Base-by-base conservation (phyloP, 2,329 filamentous ascomycete species). In the Grosmannia huntii region DNA sequence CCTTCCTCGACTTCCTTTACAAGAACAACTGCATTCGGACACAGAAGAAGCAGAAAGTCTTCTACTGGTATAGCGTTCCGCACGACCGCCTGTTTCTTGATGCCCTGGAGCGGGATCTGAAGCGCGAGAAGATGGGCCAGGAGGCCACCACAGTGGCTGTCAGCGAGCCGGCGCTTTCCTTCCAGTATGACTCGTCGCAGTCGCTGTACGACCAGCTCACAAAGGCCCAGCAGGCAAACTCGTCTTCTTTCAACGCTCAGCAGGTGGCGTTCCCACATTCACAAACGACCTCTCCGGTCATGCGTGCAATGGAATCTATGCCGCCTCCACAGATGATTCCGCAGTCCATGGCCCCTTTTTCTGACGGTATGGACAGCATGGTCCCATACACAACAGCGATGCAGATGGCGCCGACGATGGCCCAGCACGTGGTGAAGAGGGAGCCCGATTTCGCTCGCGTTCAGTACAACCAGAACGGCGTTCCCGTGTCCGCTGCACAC, bases 11-110 rank as follows among this genome's bases (percentile, higher is more conserved):
- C 74, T 99, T 97, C 72, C 80, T 99, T 51, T 99, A 99, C 84
- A 99, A 99, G 82, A 99, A 99, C 82, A 99, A 99, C 79, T 99
- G 94, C 81, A 99, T 99, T 66, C 86, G 94, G 66, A 99, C 94
- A 44, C 94, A 99, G 74, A 99, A 99, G 84, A 99, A 99, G 81
- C 94, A 99, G 71, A 99, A 99, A 79, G 94, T 99, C 64, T 99
- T 99, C 70, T 99, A 97, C 77, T 99, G 94, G 94, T 99, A 97
- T 76, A 96, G 91, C 76, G 94, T 99, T 53, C 94, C 94, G 1
- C 94, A 99, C 72, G 94, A 99, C 74, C 85, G 94, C 57, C 84
- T 99, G 56, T 99, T 99, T 75, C 85, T 99, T 65, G 94, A 99
- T 76, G 94, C 94, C 46, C 79, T 99, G 66, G 94, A 99, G 80